Evolutionary conservation across 805 yeast species (phyloP), one percentile per base, ranked within the genome.

Genomic region (Kuraishia cidri): DNA sequence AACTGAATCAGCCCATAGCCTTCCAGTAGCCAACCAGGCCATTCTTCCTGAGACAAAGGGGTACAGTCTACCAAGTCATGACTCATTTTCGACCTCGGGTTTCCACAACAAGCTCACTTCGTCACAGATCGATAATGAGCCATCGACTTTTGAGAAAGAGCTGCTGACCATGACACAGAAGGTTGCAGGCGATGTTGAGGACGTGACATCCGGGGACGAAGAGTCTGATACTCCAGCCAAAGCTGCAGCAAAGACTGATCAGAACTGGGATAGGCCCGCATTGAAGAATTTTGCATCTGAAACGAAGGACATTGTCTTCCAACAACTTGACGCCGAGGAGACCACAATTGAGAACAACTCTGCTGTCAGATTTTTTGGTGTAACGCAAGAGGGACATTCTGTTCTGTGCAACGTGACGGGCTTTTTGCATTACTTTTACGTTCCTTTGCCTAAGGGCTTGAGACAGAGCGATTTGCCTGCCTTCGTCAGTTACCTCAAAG

Each of bases 291-390:
- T 79, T 40, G 60, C 69, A 34, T 67, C 79, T 2, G 44, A 47
- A 1, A 51, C 52, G 1, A 49, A 53, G 25, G 87, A 80, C 45
- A 65, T 82, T 18, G 65, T 70, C 1, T 88, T 88, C 52, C 97
- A 92, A 55, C 98, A 92, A 48, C 63, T 92, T 45, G 98, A 92
- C 54, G 95, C 94, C 2, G 97, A 92, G 47, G 98, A 92, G 47
- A 71, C 83, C 3, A 15, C 24, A 10, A 50, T 58, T 19, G 71
- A 72, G 24, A 77, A 74, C 11, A 63, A 69, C 17, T 71, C 81
- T 1, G 67, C 74, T 2, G 83, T 88, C 1, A 70, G 96, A 35
- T 80, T 94, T 48, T 92, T 88, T 55, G 99, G 99, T 36, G 87
- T 94, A 25, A 87, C 97, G 2, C 72, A 66, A 37, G 79, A 74